Percentiles rank a stretch among this genome's conserved stretches.
Evolutionary conservation across 805 yeast species (phyloP).

Genomic region (Metschnikowia reukaufii): DNA sequence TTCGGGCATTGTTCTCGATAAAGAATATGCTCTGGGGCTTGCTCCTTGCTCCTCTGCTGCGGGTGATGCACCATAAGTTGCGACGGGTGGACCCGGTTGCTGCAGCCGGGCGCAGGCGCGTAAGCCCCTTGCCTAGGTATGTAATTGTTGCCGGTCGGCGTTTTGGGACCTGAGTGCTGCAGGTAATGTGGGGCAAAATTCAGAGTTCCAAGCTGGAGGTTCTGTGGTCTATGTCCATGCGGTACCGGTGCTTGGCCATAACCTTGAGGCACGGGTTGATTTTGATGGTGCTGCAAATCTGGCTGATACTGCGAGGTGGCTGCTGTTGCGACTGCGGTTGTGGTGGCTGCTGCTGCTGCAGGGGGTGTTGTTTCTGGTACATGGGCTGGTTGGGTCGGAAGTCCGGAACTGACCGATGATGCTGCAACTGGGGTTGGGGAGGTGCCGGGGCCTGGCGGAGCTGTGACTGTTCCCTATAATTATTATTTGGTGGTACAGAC

Average conservation of each 20-base stretch:
- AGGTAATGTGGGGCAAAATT: not conserved
- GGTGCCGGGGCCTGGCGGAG: not conserved
- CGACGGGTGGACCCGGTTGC: not conserved
- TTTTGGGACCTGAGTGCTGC: not conserved
- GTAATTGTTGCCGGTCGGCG: not conserved
- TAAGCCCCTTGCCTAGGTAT: not conserved
- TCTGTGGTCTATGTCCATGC: not conserved
- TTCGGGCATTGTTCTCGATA: constrained; percentile 4
- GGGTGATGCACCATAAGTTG: not conserved
- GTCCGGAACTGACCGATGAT: constrained; percentile 6
- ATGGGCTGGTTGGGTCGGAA: constrained; percentile 8
- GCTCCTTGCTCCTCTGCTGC: not conserved
- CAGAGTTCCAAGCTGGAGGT: not conserved
- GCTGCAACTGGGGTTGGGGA: not conserved
- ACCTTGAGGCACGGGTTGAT: too few species aligned
- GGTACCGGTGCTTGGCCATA: too few species aligned
- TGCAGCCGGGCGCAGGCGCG: not conserved
- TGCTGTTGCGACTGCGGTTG: constrained; percentile 2
- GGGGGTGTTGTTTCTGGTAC: constrained; percentile 5
- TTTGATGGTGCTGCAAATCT: not conserved
- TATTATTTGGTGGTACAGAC: not conserved
- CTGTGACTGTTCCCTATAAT: constrained; percentile 4
- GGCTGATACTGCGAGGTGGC: not conserved
- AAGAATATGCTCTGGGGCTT: not conserved
- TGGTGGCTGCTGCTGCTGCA: not conserved